Conservation (phyloP, 2,329 filamentous ascomycete genomes). For the Sphaerulina populicola region DNA sequence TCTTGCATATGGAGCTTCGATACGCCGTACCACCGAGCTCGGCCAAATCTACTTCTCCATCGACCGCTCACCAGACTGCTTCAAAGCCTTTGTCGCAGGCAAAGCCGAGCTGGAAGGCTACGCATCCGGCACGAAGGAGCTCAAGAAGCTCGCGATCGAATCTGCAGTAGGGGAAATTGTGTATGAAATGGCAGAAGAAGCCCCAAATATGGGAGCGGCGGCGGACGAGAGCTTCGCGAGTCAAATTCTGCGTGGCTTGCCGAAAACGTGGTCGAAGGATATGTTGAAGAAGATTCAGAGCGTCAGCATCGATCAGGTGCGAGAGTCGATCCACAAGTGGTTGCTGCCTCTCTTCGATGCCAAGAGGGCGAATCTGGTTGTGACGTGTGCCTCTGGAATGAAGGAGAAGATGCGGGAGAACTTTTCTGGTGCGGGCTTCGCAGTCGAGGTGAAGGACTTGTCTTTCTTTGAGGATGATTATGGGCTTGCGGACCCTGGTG, state of each 20-base stretch:
- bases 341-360: slow-evolving; percentile 74
- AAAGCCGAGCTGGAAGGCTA: slow-evolving; percentile 67
- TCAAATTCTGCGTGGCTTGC: slow-evolving; percentile 67
- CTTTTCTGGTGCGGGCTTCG: slow-evolving; percentile 69
- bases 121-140: slow-evolving; percentile 58
- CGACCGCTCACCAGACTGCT: slow-evolving; percentile 82
- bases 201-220: slow-evolving; percentile 73
- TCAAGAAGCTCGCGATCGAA: slow-evolving; percentile 77
- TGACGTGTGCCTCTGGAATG: slow-evolving; percentile 81
- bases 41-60: slow-evolving; percentile 77
- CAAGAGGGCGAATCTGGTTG: slow-evolving; percentile 70
- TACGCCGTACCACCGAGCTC: slow-evolving; percentile 66
- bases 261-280: slow-evolving; percentile 67
- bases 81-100: slow-evolving; percentile 73
- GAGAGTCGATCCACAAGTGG: slow-evolving; percentile 61
- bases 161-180: slow-evolving; percentile 87
- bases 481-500: slow-evolving; percentile 59
- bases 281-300: slow-evolving; percentile 68
- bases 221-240: slow-evolving; percentile 76
- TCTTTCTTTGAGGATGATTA: slow-evolving; percentile 84
- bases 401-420: slow-evolving; percentile 69
- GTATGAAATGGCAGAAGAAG: slow-evolving; percentile 75
- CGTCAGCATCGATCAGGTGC: slow-evolving; percentile 70
- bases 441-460: slow-evolving; percentile 63
- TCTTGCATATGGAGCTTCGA: slow-evolving; percentile 80